Base-by-base conservation (phyloP, 1,139 yeast species). In the Entelexis sorbosivorans region DNA sequence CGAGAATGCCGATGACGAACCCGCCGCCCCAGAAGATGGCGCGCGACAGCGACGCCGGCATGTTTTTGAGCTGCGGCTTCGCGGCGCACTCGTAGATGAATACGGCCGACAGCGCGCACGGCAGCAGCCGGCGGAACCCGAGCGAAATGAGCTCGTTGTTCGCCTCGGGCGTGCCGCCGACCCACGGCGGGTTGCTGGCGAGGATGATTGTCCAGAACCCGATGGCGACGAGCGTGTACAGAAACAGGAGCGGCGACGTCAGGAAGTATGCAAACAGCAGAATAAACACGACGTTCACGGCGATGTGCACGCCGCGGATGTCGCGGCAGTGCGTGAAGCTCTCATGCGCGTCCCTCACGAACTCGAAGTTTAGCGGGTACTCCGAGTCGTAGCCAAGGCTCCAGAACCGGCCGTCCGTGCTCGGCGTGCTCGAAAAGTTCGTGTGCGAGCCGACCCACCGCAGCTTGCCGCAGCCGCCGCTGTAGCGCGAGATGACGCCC, bases 161-260 rank as follows among this genome's bases (percentile, higher is more conserved):
- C 46, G 47, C 48, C 34, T 58, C 74, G 24, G 70, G 67, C 0
- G 82, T 78, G 52, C 81, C 78, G 0, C 77, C 77, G 3, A 69
- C 62, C 8, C 76, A 56, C 0, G 96, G 96, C 1, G 96, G 96
- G 60, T 91, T 96, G 14, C 93, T 74, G 0, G 87, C 82, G 34
- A 89, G 65, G 1, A 81, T 69, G 38, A 89, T 78, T 0, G 94
- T 84, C 95, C 96, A 86, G 66, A 83, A 88, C 0, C 94, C 95
- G n/a, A 78, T 77, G 1, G 78, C 62, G 42, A 74, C 71, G 17
- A 77, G 64, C 0, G 77, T 71, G 87, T 91, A 82, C 62, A 72
- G 85, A 6, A 79, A 75, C 2, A 76, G 69, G 0, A 72, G 63
- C 0, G 89, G 81, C 34, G 75, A 71, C 16, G 73, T 74, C 61